Percentiles rank a stretch among this genome's conserved stretches.
phyloP scores from a whole-genome alignment of 495 filamentous ascomycete species.

The Aspergillus homomorphus region DNA sequence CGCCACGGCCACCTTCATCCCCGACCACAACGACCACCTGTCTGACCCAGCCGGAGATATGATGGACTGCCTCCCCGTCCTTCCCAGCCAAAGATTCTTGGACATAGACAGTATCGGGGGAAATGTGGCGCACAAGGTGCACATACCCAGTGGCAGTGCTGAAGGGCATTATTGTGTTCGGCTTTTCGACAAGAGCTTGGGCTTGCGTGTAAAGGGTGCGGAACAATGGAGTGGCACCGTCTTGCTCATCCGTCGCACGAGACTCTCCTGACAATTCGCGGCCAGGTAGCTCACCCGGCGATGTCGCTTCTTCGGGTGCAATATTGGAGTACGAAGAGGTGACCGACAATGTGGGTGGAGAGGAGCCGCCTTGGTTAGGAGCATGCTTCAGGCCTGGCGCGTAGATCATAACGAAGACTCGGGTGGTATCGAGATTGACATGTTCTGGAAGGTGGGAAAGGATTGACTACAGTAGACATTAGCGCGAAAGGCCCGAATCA shows the following conservation, averaged over 20 bases:
- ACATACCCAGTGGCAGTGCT: constrained; percentile 72
- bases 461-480: constrained; percentile 63
- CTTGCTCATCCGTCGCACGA: constrained; percentile 33
- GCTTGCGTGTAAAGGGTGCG: constrained; percentile 75
- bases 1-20: constrained; percentile 77
- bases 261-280: constrained; percentile 49
- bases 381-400: constrained; percentile 72
- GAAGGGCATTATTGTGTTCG: constrained; percentile 83
- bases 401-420: constrained; percentile 86
- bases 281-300: constrained; percentile 60
- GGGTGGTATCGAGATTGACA: constrained; percentile 61
- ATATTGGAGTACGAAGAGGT: constrained; percentile 89
- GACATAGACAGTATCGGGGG: constrained; percentile 79
- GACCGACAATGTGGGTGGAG: constrained; percentile 57
- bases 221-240: constrained; percentile 55
- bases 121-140: constrained; percentile 78
- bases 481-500: constrained; percentile 16
- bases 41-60: constrained; percentile 79
- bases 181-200: constrained; percentile 70
- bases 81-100: constrained; percentile 74
- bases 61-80: constrained; percentile 63
- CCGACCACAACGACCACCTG: constrained; percentile 83
- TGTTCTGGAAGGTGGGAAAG: constrained; percentile 81
- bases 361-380: constrained; percentile 35
- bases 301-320: constrained; percentile 67